Evolutionary conservation across 1,284 basidiomycete genomes (phyloP), one percentile per base, ranked within the genome.

Genomic region (Tilletia caries): DNA sequence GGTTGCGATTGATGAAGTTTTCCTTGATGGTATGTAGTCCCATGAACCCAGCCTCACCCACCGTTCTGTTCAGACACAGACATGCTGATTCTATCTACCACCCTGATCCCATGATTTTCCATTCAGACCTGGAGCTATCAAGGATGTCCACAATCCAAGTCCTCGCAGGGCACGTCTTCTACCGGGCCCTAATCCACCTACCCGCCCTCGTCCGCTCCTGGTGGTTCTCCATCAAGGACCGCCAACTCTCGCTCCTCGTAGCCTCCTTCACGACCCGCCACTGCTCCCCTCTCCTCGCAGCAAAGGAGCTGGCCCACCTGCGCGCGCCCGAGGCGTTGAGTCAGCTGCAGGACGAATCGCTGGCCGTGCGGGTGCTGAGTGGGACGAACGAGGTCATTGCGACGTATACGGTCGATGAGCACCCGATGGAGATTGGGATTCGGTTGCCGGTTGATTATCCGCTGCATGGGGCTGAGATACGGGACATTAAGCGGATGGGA

Each of bases 371-470:
- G 69, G 71, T 82, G 10, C 68, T 93, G 91, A 81, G 91, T 93
- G 58, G 58, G 3, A 32, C 87, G 87, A 80, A 80, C 69, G 32
- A 86, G 74, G 85, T 85, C 3, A 85, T 85, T 18, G 86, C 85
- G 1, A 83, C 82, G 25, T 99, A 97, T 81, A 87, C 88, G 8
- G 91, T 99, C 0, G 96, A 99, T 83, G 96, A 99, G 73, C 92
- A 98, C 80, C 88, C 91, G 52, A 89, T 99, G 80, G 95, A 98
- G 85, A 90, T 99, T 69, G 90, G 89, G 25, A 86, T 98, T 73
- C 89, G 90, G 75, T 89, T 98, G 37, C 96, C 96, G 0, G 82
- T 85, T 3, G 95, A 98, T 80, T 98, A 93, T 88, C 96, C 96
- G 0, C 85, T 99, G 50, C 91, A 91, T 76, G 88, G 88, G 43